These are phyloP conservation scores for Pelargonium exstipulatum DNA, from an alignment of 441 rosid species.

Conservation along the genomic window DNA sequence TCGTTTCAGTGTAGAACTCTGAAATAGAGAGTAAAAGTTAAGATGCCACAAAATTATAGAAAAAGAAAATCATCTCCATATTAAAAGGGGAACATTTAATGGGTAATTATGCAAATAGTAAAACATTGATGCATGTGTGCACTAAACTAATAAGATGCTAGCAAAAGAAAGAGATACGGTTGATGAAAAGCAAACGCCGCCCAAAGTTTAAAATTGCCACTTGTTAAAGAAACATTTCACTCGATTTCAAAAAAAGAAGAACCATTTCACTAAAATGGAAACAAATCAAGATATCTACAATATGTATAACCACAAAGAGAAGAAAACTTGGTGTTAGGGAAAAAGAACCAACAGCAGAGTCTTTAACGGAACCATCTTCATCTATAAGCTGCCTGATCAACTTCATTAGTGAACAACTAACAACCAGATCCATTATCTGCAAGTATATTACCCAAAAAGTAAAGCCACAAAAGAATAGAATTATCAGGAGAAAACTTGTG, in stretches of 20 bases:
- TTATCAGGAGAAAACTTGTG: background rate
- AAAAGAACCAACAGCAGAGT: conserved; percentile 67
- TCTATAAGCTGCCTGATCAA: conserved; percentile 59
- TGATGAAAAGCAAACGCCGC: background rate
- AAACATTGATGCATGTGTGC: conserved; percentile 1
- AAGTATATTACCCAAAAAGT: conserved; percentile 18
- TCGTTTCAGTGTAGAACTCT: conserved; percentile 70
- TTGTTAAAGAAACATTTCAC: background rate
- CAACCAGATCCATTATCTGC: conserved; percentile 57
- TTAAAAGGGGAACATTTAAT: background rate
- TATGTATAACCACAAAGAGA: background rate
- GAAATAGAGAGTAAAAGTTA: conserved; percentile 22
- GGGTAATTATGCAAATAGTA: background rate
- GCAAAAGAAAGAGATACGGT: background rate
- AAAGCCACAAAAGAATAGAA: conserved; percentile 1
- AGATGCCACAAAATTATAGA: background rate
- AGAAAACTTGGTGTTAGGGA: background rate
- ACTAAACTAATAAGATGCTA: conserved; percentile 11
- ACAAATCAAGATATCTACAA: background rate
- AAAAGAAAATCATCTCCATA: background rate
- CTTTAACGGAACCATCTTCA: conserved; percentile 72
- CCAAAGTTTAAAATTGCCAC: background rate
- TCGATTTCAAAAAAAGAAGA: too few relatives aligned
- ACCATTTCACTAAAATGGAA: background rate
- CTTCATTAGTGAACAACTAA: conserved; percentile 48